These are phyloP conservation scores for Macrophomina phaseolina DNA, from an alignment of 2,329 filamentous ascomycete genomes.

Conservation along the genomic window DNA sequence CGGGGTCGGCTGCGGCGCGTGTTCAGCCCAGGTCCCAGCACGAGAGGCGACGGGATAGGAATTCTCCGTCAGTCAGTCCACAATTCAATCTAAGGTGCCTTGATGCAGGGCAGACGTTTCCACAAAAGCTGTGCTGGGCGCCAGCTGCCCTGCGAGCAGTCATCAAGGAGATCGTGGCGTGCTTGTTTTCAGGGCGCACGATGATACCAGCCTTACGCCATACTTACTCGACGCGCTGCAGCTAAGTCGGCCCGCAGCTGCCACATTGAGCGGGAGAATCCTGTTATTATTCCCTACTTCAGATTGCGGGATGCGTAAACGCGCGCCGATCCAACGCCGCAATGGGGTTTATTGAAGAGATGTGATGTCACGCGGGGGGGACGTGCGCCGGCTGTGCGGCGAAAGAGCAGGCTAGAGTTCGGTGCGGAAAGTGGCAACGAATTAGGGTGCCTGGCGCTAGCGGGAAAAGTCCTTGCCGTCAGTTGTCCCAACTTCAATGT, in stretches of 20 bases:
- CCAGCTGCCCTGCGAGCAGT: background rate
- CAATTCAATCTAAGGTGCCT: background rate
- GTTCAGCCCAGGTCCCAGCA: background rate
- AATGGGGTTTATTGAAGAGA: background rate
- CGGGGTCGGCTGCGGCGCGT: background rate
- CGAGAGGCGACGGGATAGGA: background rate
- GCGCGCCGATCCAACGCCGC: constrained; percentile 2
- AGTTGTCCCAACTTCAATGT: too few relatives aligned
- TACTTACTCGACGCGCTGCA: background rate
- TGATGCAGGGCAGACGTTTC: background rate
- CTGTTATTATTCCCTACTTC: constrained; percentile 24
- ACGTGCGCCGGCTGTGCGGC: background rate
- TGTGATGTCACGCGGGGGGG: constrained; percentile 19
- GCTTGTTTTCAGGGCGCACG: constrained; percentile 5
- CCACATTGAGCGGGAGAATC: constrained; percentile 2
- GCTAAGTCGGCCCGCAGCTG: background rate
- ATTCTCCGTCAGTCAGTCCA: constrained; percentile 6
- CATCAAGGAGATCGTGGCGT: constrained; percentile 8
- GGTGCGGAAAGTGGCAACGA: too few relatives aligned
- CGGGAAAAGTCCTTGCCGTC: too few relatives aligned
- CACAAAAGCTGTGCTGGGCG: background rate
- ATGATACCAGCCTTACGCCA: constrained; percentile 28
- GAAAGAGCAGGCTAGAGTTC: too few relatives aligned
- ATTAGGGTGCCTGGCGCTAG: too few relatives aligned
- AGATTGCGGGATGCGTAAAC: constrained; percentile 14